phyloP scores from a whole-genome alignment of 169 alveolate genomes.

The Plasmodium blacklocki region DNA sequence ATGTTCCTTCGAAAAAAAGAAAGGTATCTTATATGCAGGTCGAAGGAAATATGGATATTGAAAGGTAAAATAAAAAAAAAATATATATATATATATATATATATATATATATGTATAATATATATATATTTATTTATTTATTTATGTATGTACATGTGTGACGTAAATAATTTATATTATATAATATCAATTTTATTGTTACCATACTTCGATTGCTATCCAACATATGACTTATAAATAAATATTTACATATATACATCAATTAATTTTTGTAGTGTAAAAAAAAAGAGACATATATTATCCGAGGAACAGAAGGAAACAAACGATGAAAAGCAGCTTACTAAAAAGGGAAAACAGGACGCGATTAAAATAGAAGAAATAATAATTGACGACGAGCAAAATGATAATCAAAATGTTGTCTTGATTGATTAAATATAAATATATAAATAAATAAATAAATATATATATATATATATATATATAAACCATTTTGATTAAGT shows the following conservation, averaged over 20 bases:
- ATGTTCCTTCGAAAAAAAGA: conserved; percentile 19
- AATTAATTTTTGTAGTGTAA: conserved; percentile 13
- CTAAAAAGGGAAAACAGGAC: conserved; percentile 3
- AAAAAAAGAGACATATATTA: conserved; percentile 30
- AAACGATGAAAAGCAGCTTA: neutral
- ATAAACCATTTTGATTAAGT: too few species aligned
- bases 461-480: neutral
- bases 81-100: neutral
- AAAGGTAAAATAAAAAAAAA: neutral
- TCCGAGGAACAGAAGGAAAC: conserved; percentile 8
- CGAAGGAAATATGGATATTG: neutral
- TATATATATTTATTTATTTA: neutral
- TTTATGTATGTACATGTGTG: neutral
- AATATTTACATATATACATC: too few species aligned
- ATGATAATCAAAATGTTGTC: conserved; percentile 18
- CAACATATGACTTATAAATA: too few species aligned
- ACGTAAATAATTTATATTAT: too few species aligned
- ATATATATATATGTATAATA: too few species aligned
- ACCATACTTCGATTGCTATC: too few species aligned
- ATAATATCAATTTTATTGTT: too few species aligned
- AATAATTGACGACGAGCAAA: conserved; percentile 43
- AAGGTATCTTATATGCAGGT: neutral
- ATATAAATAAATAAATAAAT: neutral
- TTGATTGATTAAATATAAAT: conserved; percentile 35
- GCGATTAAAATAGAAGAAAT: conserved; percentile 28